A percentile compares a stretch with the other conserved stretches of the same genome.
Conservation (phyloP, 441 rosid genomes). For the Euphorbia schlechtendalii region DNA sequence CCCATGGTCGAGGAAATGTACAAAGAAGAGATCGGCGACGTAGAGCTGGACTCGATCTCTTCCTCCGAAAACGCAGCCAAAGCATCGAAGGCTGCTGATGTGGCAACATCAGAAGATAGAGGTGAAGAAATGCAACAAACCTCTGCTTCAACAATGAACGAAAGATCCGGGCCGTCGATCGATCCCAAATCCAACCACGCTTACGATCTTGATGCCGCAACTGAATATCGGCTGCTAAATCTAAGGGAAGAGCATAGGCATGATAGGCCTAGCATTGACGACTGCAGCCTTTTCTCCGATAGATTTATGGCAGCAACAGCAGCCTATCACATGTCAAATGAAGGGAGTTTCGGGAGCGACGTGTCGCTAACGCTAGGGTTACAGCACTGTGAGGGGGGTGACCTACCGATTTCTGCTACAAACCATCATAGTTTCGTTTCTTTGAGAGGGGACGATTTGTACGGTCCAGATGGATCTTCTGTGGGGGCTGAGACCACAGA, state of each 20-base stretch:
- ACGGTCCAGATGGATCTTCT: slow-evolving; percentile 32
- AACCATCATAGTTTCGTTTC: slow-evolving; percentile 40
- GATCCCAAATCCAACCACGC: slow-evolving; percentile 31
- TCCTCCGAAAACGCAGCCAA: slow-evolving; percentile 59
- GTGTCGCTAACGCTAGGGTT: slow-evolving; percentile 81
- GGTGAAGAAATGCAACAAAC: slow-evolving; percentile 51
- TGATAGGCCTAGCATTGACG: slow-evolving; percentile 30
- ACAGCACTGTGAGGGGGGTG: slow-evolving; percentile 68
- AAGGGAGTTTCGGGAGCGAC: slow-evolving; percentile 41
- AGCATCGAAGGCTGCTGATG: slow-evolving; percentile 32
- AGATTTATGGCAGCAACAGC: slow-evolving; percentile 50
- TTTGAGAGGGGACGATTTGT: slow-evolving; percentile 48
- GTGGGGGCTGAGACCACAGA: slow-evolving; percentile 39
- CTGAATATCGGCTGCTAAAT: slow-evolving; percentile 34
- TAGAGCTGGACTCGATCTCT: slow-evolving; percentile 65
- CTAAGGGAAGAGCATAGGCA: slow-evolving; percentile 43
- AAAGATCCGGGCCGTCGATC: slow-evolving; percentile 31
- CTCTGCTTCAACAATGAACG: slow-evolving; percentile 35
- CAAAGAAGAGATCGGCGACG: slow-evolving; percentile 75
- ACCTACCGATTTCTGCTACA: slow-evolving; percentile 41
- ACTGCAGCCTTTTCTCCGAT: slow-evolving; percentile 37
- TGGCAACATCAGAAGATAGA: too few relatives aligned
- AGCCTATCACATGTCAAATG: slow-evolving; percentile 55
- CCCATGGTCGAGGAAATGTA: slow-evolving; percentile 98
- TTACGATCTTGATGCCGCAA: slow-evolving; percentile 34